These are phyloP conservation scores for Beauveria varroae DNA, from an alignment of 2,329 filamentous ascomycete genomes.

Conservation along the genomic window DNA sequence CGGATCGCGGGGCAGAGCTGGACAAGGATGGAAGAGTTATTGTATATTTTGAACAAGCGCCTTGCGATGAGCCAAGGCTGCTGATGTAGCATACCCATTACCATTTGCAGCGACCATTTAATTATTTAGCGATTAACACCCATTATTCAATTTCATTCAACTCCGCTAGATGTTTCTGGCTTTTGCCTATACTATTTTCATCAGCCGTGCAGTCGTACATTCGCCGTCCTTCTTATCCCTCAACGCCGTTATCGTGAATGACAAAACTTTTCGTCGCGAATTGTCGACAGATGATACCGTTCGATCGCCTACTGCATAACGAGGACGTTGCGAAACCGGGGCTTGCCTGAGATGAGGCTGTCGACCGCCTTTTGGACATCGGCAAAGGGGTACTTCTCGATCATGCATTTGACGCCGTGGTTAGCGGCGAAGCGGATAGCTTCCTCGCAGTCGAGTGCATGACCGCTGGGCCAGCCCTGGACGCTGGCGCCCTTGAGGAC, in stretches of 20 bases:
- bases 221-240: not conserved
- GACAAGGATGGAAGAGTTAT: conserved; percentile 27
- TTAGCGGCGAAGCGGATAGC: conserved; percentile 57
- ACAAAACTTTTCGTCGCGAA: not conserved
- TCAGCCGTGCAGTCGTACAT: not conserved
- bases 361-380: conserved; percentile 40
- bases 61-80: conserved; percentile 26
- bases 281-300: not conserved
- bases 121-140: not conserved
- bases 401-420: conserved; percentile 56
- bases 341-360: conserved; percentile 31
- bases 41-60: conserved; percentile 31
- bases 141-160: not conserved
- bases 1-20: conserved; percentile 44
- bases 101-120: not conserved
- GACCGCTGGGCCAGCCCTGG: conserved; percentile 55
- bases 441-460: conserved; percentile 56
- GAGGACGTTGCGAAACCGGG: conserved; percentile 38
- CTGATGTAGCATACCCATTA: conserved; percentile 34
- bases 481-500: conserved; percentile 50
- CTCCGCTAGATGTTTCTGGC: not conserved
- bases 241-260: not conserved
- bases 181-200: not conserved
- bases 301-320: conserved; percentile 25
- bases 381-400: conserved; percentile 56